A percentile compares a stretch with the other conserved stretches of the same genome.
These are phyloP conservation scores for Metschnikowia continentalis DNA, from an alignment of 805 yeast genomes.

Conservation along the genomic window DNA sequence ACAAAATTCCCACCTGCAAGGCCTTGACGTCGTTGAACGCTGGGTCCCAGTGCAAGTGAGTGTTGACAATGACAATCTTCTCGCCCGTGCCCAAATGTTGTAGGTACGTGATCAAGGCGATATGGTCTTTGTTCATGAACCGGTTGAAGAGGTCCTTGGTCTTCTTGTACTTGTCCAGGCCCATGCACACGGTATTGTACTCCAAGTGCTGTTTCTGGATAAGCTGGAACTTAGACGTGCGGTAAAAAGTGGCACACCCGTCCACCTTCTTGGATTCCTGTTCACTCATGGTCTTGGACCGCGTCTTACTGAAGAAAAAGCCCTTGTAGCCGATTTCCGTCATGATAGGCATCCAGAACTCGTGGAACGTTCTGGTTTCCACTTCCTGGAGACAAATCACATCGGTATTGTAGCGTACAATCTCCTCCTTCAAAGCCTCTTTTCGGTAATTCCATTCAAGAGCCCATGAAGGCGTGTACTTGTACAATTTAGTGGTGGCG, in stretches of 20 bases:
- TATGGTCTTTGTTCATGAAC: conserved; percentile 92
- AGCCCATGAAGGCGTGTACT: conserved; percentile 97
- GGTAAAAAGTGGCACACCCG: conserved; percentile 96
- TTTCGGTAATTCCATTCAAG: conserved; percentile 88
- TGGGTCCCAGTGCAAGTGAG: conserved; percentile 99
- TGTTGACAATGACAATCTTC: conserved; percentile 71
- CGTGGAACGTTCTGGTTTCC: conserved; percentile 80
- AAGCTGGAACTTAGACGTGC: conserved; percentile 61
- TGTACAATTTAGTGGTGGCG: conserved; percentile 88
- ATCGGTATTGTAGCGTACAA: conserved; percentile 63
- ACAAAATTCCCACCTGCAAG: conserved; percentile 85
- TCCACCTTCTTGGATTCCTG: conserved; percentile 86
- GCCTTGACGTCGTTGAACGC: conserved; percentile 93
- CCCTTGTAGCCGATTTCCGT: conserved; percentile 74
- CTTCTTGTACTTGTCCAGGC: conserved; percentile 81
- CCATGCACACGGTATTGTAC: conserved; percentile 76
- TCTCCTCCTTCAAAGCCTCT: conserved; percentile 68
- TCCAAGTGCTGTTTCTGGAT: conserved; percentile 72
- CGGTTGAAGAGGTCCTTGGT: conserved; percentile 94
- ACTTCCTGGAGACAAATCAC: conserved; percentile 93
- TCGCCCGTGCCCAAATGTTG: conserved; percentile 73
- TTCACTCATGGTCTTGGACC: conserved; percentile 86
- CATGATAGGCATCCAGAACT: conserved; percentile 78
- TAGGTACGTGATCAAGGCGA: conserved; percentile 73
- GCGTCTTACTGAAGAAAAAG: conserved; percentile 77